Evolutionary conservation across 371 early-diverging fungal genomes (phyloP), one percentile per base, ranked within the genome.

Genomic region (Mortierella sp.): DNA sequence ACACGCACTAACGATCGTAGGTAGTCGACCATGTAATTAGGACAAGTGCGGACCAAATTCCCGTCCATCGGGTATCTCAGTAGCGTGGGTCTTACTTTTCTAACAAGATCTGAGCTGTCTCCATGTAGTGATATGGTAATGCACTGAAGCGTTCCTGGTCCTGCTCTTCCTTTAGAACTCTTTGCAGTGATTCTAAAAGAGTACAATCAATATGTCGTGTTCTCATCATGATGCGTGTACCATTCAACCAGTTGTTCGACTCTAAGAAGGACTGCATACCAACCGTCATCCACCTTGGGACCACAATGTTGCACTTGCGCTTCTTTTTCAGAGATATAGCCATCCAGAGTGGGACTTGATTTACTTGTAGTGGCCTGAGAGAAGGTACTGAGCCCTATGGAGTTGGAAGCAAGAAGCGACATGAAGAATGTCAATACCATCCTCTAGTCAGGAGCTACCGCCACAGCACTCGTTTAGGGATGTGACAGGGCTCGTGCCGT

Each of bases 341-440:
- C 43, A 96, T 85, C 97, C 97, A 96, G 10, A 95, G 79, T 31
- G 95, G 95, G 0, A 95, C 95, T 64, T 84, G 67, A 10, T 84
- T 81, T 52, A 83, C 80, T 16, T 86, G 71, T 14, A 93, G 93
- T 2, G 97, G 97, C 30, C 84, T 85, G 61, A 96, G 91, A 6
- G 94, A 90, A 1, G 93, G 93, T 60, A 86, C 82, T 0, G 84
- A 61, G 8, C 89, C 91, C 93, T 93, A 71, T 26, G 5, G 12
- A 28, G 26, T n/a, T n/a, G 19, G 9, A 34, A 31, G 39, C 43
- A 42, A 28, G n/a, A 43, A 28, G 54, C 42, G 30, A 45, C n/a
- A 34, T 34, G 34, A 10, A n/a, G n/a, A n/a, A n/a, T n/a, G 34
- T 34, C 34, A 34, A 34, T 34, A 34, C 34, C 4, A 7, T 34